A percentile compares a stretch with the other conserved stretches of the same genome.
Evolutionary conservation across 345 rosid species (phyloP).

Genomic region (Lenwebbia sp.): DNA sequence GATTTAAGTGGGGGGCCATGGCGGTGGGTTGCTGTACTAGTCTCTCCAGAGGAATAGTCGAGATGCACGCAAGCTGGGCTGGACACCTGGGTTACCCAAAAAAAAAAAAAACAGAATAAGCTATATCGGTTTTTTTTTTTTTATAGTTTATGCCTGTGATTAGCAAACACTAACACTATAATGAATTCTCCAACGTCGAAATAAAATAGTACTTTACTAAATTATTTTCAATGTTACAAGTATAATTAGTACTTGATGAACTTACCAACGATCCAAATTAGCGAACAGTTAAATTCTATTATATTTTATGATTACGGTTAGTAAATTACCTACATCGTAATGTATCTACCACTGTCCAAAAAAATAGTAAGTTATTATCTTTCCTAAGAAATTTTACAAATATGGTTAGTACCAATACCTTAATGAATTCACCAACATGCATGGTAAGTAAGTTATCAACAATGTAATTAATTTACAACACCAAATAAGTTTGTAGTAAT

Average conservation of each 20-base stretch:
- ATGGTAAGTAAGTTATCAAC: too few relatives aligned
- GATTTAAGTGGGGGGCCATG: too few relatives aligned
- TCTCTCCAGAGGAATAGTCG: too few relatives aligned
- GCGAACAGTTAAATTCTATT: fast-evolving
- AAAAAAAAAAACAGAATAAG: too few relatives aligned
- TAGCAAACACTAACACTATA: fast-evolving
- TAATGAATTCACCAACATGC: neutral
- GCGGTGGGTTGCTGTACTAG: too few relatives aligned
- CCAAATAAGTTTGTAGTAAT: too few relatives aligned
- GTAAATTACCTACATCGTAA: neutral
- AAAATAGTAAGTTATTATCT: neutral
- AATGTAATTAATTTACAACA: too few relatives aligned
- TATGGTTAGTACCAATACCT: neutral
- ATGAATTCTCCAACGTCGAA: neutral
- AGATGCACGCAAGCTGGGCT: too few relatives aligned
- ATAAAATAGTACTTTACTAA: neutral
- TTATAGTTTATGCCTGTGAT: neutral
- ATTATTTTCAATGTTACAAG: neutral
- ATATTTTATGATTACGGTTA: neutral
- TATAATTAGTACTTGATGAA: neutral
- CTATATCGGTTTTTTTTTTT: neutral
- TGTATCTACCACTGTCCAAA: fast-evolving
- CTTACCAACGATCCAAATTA: neutral
- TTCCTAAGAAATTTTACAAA: neutral
- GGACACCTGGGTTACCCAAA: too few relatives aligned